A percentile compares a stretch with the other conserved stretches of the same genome.
These are phyloP conservation scores for Aureobasidium pullulans DNA, from an alignment of 2,329 filamentous ascomycete species.

Conservation along the genomic window DNA sequence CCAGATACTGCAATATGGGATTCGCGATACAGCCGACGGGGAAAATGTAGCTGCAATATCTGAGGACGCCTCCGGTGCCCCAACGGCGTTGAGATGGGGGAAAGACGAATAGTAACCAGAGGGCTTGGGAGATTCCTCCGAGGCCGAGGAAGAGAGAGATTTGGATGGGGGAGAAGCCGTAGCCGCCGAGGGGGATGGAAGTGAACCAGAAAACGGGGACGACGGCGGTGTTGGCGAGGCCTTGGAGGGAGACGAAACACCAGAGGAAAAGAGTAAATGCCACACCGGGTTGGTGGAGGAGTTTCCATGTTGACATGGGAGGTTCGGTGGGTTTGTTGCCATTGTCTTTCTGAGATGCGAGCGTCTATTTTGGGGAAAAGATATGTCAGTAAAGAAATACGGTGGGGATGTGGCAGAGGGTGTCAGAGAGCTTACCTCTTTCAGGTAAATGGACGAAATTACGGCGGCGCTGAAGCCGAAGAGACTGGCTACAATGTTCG, in stretches of 20 bases:
- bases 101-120: conserved; percentile 66
- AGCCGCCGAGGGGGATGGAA: conserved; percentile 54
- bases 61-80: conserved; percentile 60
- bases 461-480: conserved; percentile 50
- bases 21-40: conserved; percentile 54
- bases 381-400: neutral
- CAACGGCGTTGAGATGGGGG: conserved; percentile 58
- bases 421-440: conserved; percentile 41
- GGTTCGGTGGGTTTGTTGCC: conserved; percentile 19
- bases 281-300: conserved; percentile 59
- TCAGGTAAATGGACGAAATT: conserved; percentile 48
- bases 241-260: conserved; percentile 59
- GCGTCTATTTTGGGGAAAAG: neutral
- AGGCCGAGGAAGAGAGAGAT: conserved; percentile 62
- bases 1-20: conserved; percentile 51
- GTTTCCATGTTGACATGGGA: conserved; percentile 42
- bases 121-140: conserved; percentile 58
- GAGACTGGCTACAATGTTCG: conserved; percentile 50
- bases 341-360: conserved; percentile 13
- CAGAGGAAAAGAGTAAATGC: conserved; percentile 59
- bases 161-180: conserved; percentile 52
- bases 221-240: conserved; percentile 64
- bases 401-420: neutral
- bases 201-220: conserved; percentile 64
- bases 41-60: conserved; percentile 50